phyloP scores from a whole-genome alignment of 768 basidiomycete species.

The Hortiboletus campestris region DNA sequence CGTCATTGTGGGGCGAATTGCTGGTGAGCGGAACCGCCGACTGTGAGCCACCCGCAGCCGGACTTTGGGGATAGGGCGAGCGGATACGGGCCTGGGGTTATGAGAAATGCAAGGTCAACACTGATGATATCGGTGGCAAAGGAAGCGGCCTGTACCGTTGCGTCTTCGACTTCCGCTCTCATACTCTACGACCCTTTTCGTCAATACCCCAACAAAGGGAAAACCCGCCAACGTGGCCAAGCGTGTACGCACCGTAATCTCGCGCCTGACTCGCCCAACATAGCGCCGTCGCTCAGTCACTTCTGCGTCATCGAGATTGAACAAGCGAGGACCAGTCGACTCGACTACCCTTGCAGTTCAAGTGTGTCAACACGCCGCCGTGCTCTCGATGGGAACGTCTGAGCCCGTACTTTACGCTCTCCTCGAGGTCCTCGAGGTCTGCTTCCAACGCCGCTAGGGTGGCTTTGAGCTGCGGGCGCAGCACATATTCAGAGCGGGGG shows the following conservation, averaged over 20 bases:
- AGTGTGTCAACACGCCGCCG: neutral
- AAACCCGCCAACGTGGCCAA: conserved; percentile 2
- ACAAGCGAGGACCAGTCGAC: conserved; percentile 76
- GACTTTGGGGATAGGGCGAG: conserved; percentile 13
- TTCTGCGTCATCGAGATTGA: conserved; percentile 78
- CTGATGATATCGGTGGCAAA: neutral
- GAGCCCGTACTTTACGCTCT: conserved; percentile 74
- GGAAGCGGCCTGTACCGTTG: conserved; percentile 12
- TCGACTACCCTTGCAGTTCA: conserved; percentile 70
- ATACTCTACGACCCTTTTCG: conserved; percentile 62
- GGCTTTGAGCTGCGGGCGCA: conserved; percentile 58
- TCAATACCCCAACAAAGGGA: conserved; percentile 9
- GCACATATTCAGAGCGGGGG: too few relatives aligned
- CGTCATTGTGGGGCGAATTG: conserved; percentile 19
- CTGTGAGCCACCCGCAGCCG: conserved; percentile 15
- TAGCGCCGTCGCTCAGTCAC: conserved; percentile 75
- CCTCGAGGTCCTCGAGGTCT: conserved; percentile 91
- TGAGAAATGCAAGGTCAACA: neutral
- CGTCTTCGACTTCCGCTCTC: conserved; percentile 56
- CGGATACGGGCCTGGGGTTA: conserved; percentile 6
- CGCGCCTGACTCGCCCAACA: conserved; percentile 66
- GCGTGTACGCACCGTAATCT: conserved; percentile 66
- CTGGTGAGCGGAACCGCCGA: conserved; percentile 10
- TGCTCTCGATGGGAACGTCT: neutral
- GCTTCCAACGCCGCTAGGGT: conserved; percentile 78